Evolutionary conservation across 768 basidiomycete species (phyloP), one percentile per base, ranked within the genome.

Genomic region (Naematelia encephala): DNA sequence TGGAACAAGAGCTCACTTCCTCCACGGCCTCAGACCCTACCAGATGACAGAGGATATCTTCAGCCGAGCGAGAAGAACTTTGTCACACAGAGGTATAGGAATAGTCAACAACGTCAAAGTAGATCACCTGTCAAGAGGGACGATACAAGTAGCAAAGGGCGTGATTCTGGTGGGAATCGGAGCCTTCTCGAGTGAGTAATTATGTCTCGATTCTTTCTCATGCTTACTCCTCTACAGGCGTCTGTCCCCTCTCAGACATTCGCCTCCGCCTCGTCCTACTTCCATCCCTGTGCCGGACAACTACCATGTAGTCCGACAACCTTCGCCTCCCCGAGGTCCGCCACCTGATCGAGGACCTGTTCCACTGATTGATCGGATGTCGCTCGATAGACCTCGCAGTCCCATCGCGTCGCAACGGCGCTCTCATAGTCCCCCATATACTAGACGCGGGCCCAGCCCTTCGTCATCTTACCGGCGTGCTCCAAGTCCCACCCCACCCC

Each of bases 1-100:
- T 57, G 56, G 56, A 57, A 49, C 46, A 57, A 57, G 56, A 56
- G 34, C 34, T 39, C 8, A 8, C 34, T 39, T 16, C 56, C 5
- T 42, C 56, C 42, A 27, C 54, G 11, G 30, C 30, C 14, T 27
- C 8, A 43, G 39, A 5, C 13, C 28, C 19, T 25, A 2, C 11
- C 5, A 44, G 4, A 5, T 3, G 5, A 23, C 14, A 27, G 25
- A 49, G 44, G 44, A 22, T 5, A 45, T 45, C 48, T 5, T 14
- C 22, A 49, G 48, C 22, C 5, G 48, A 27, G 5, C 16, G 48
- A 49, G 19, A 21, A 22, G 42, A 13, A 21, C 21, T 45, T 13
- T 34, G 30, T 4, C 13, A 25, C 48, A 27, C 25, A 14, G 16
- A 14, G 25, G 16, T 39, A 39, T 5, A 50, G 48, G 48, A 13